Evolutionary conservation across 2,329 filamentous ascomycete species (phyloP).

Genomic region (Curvularia sp.): DNA sequence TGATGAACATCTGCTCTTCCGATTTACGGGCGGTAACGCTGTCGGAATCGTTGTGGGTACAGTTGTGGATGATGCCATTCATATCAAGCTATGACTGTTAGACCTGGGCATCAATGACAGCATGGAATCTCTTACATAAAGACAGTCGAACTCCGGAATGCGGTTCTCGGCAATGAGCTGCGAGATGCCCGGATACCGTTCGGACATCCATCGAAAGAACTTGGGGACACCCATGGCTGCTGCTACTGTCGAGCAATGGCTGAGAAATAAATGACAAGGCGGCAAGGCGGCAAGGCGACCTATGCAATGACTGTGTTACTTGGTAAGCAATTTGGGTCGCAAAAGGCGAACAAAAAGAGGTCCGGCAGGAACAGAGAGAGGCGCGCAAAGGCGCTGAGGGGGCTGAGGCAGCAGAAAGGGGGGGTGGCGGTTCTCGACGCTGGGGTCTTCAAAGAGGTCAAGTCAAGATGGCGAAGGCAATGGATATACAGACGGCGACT

Average conservation of each 20-base stretch:
- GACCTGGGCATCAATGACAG: conserved; percentile 13
- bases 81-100: conserved; percentile 73
- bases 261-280: conserved; percentile 16
- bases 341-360: conserved; percentile 11
- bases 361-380: conserved; percentile 14
- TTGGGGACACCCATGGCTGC: conserved; percentile 75
- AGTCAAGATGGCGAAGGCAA: conserved; percentile 21
- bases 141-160: conserved; percentile 97
- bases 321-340: conserved; percentile 4
- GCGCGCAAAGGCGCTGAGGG: conserved; percentile 17
- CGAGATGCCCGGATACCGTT: conserved; percentile 97
- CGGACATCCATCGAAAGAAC: conserved; percentile 98
- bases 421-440: conserved; percentile 47
- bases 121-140: conserved; percentile 69
- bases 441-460: conserved; percentile 50
- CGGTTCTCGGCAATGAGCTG: conserved; percentile 98
- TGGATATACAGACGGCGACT: conserved; percentile 28
- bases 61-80: conserved; percentile 99
- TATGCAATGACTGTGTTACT: conserved; percentile 1
- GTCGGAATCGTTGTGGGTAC: conserved; percentile 95
- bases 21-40: conserved; percentile 90
- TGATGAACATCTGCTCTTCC: conserved; percentile 99
- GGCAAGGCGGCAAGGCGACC: conserved; percentile 10
- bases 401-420: conserved; percentile 32
- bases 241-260: conserved; percentile 28